phyloP scores from a whole-genome alignment of 2,329 filamentous ascomycete genomes.

The Cercospora sesami region DNA sequence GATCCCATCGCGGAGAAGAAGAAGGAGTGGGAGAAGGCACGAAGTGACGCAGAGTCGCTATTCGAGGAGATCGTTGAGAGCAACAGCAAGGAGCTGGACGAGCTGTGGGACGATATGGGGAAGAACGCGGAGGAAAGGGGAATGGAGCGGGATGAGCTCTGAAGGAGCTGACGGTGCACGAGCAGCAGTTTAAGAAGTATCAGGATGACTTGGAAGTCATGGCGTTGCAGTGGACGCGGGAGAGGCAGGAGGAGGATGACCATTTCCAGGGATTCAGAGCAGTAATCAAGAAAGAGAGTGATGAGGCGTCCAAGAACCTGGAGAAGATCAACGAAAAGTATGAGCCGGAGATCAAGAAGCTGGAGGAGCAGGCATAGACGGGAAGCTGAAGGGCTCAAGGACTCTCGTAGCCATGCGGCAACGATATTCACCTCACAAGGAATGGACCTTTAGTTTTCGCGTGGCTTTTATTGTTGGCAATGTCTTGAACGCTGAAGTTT shows the following conservation, averaged over 20 bases:
- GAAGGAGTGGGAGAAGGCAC: no score
- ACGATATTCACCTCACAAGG: not conserved
- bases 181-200: no score
- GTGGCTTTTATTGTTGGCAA: not conserved
- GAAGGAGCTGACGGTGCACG: no score
- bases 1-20: no score
- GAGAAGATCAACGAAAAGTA: not conserved
- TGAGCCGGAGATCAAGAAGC: not conserved
- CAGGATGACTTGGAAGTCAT: no score
- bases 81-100: no score
- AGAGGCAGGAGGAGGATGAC: not conserved
- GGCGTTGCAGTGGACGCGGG: no score
- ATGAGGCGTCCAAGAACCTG: not conserved
- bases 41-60: no score
- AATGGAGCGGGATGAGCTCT: no score
- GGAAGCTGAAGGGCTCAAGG: not conserved
- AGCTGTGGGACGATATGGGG: no score
- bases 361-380: not conserved
- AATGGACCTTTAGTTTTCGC: not conserved
- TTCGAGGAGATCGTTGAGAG: no score
- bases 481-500: not conserved
- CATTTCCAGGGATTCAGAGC: not conserved
- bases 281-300: not conserved
- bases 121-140: no score
- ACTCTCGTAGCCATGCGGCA: not conserved